phyloP scores from a whole-genome alignment of 1,284 basidiomycete genomes.

The Melampsora occidentalis region DNA sequence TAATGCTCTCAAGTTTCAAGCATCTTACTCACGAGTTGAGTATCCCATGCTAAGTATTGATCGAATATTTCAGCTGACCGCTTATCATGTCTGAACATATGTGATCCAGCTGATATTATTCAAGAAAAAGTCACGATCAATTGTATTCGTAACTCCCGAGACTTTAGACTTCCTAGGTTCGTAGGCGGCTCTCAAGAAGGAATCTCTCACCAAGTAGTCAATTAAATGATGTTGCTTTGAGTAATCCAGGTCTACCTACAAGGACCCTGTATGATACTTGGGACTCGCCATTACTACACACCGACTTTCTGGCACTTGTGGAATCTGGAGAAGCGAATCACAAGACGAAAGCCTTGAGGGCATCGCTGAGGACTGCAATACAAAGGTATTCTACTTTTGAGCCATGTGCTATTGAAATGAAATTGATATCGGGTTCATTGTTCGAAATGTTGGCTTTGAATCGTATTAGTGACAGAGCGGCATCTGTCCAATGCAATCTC shows the following conservation, averaged over 20 bases:
- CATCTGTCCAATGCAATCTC: neutral
- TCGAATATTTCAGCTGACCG: too few species aligned
- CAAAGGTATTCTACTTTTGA: neutral
- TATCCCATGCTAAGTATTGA: neutral
- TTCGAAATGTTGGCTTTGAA: neutral
- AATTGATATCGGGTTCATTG: neutral
- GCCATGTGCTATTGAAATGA: neutral
- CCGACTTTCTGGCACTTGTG: constrained; percentile 44
- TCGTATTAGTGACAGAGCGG: neutral
- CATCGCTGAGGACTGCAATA: constrained; percentile 14
- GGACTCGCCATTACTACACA: constrained; percentile 40
- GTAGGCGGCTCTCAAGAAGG: neutral
- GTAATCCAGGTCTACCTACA: constrained; percentile 25
- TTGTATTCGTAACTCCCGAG: constrained; percentile 23
- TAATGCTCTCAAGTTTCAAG: constrained; percentile 8
- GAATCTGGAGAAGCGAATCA: constrained; percentile 15
- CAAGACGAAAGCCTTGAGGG: neutral
- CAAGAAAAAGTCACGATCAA: constrained; percentile 11
- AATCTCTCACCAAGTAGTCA: neutral
- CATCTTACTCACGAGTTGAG: constrained; percentile 35
- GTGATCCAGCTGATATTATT: constrained; percentile 26
- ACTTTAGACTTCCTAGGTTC: constrained; percentile 33
- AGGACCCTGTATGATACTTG: constrained; percentile 26
- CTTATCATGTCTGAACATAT: neutral
- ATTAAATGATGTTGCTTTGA: neutral